phyloP scores from a whole-genome alignment of 305 asterid species.

The Rubia balearica region DNA sequence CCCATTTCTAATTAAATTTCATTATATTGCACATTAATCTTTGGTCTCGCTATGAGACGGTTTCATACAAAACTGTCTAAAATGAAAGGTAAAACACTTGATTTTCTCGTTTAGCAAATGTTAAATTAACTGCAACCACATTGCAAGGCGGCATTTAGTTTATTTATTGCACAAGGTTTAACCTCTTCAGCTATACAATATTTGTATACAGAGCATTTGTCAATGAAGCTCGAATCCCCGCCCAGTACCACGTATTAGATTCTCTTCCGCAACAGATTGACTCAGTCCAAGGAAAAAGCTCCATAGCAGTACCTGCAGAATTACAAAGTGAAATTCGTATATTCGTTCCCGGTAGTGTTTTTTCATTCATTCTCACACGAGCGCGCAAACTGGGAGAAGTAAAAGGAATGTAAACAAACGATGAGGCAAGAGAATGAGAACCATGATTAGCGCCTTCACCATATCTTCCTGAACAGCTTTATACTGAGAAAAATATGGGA shows the following conservation, averaged over 20 bases:
- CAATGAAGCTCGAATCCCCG: neutral
- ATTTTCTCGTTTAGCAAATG: no score
- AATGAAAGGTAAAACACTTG: no score
- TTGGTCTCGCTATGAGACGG: no score
- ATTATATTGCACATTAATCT: no score
- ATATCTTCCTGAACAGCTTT: neutral
- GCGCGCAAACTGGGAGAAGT: neutral
- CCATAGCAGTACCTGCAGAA: slow-evolving; percentile 73
- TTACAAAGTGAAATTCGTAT: neutral
- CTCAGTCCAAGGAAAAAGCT: slow-evolving; percentile 52
- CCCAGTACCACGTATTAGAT: neutral
- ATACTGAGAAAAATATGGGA: neutral
- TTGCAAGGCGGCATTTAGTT: neutral
- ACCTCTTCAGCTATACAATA: neutral
- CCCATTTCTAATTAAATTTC: no score
- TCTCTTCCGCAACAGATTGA: slow-evolving; percentile 1
- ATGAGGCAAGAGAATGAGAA: neutral
- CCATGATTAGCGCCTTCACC: neutral
- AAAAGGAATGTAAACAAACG: neutral
- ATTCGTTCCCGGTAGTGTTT: neutral
- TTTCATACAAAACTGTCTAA: no score
- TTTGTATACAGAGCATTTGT: neutral
- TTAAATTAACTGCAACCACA: neutral
- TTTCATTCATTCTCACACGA: neutral
- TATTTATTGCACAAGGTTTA: neutral